phyloP scores from a whole-genome alignment of 768 basidiomycete genomes.

The Pleurotus pulmonarius region DNA sequence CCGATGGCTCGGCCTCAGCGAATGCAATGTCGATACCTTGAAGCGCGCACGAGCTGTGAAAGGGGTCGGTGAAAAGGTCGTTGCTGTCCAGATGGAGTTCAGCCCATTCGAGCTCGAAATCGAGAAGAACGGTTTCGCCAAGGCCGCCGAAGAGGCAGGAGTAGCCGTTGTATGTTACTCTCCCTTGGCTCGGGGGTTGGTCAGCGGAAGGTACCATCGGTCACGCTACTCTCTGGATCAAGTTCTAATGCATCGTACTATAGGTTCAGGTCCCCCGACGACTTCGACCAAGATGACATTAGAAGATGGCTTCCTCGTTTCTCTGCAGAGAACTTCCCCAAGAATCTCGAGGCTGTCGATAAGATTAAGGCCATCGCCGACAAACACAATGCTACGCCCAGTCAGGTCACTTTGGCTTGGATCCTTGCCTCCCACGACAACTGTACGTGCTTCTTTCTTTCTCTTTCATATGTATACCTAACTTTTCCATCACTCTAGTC shows the following conservation, averaged over 20 bases:
- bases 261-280: slow-evolving; percentile 27
- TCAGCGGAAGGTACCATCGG: slow-evolving; percentile 23
- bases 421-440: slow-evolving; percentile 16
- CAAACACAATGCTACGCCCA: slow-evolving; percentile 26
- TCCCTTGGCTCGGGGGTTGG: slow-evolving; percentile 32
- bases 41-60: slow-evolving; percentile 24
- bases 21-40: slow-evolving; percentile 23
- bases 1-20: slow-evolving; percentile 29
- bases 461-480: not conserved
- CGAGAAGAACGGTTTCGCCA: slow-evolving; percentile 26
- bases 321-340: slow-evolving; percentile 41
- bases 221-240: slow-evolving; percentile 4
- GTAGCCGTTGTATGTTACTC: slow-evolving; percentile 28
- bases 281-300: slow-evolving; percentile 31
- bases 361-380: slow-evolving; percentile 25
- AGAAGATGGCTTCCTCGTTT: slow-evolving; percentile 26
- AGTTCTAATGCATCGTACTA: slow-evolving; percentile 8
- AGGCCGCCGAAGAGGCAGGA: slow-evolving; percentile 23
- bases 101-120: slow-evolving; percentile 20
- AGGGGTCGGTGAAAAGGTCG: slow-evolving; percentile 20
- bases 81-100: slow-evolving; percentile 29
- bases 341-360: slow-evolving; percentile 33
- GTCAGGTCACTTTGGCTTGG: slow-evolving; percentile 23
- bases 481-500: slow-evolving; percentile 9
- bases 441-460: slow-evolving; percentile 8